Conservation (phyloP, 2,329 filamentous ascomycete species). For the Pseudomassariella vexata region DNA sequence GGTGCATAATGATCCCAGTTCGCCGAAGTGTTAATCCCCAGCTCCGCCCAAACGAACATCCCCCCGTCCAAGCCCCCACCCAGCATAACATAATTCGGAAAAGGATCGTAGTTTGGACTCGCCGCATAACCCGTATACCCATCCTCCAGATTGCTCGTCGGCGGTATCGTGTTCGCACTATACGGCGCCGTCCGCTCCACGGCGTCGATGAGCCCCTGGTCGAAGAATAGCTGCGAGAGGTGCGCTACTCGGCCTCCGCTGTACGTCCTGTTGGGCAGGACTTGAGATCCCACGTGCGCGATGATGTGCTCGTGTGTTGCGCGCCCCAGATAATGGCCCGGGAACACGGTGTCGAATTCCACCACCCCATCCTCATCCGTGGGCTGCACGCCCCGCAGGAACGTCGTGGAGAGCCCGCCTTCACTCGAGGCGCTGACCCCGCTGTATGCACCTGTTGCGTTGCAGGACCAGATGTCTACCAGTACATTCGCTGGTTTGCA, state of each 20-base stretch:
- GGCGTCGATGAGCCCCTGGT: constrained; percentile 27
- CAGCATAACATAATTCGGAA: constrained; percentile 40
- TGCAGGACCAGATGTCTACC: constrained; percentile 41
- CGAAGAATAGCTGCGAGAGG: constrained; percentile 37
- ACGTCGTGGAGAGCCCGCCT: constrained; percentile 34
- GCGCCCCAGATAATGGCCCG: constrained; percentile 34
- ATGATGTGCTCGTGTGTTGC: constrained; percentile 37
- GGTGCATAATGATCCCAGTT: constrained; percentile 24
- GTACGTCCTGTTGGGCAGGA: constrained; percentile 31
- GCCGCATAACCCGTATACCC: constrained; percentile 24
- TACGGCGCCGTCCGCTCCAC: constrained; percentile 32
- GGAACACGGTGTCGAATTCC: constrained; percentile 40
- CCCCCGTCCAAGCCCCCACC: constrained; percentile 15
- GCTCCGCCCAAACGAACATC: constrained; percentile 23
- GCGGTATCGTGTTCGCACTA: constrained; percentile 26
- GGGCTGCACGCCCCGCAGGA: constrained; percentile 40
- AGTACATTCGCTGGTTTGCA: constrained; percentile 32
- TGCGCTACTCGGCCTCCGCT: constrained; percentile 31
- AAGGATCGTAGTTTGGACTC: constrained; percentile 33
- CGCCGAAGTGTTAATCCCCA: constrained; percentile 20
- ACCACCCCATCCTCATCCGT: constrained; percentile 41
- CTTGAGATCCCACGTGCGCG: constrained; percentile 26
- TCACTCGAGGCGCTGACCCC: constrained; percentile 21
- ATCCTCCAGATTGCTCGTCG: constrained; percentile 21
- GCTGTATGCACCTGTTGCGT: constrained; percentile 38